Conservation (phyloP, 1,284 basidiomycete species). For the Sporisorium reilianum region DNA sequence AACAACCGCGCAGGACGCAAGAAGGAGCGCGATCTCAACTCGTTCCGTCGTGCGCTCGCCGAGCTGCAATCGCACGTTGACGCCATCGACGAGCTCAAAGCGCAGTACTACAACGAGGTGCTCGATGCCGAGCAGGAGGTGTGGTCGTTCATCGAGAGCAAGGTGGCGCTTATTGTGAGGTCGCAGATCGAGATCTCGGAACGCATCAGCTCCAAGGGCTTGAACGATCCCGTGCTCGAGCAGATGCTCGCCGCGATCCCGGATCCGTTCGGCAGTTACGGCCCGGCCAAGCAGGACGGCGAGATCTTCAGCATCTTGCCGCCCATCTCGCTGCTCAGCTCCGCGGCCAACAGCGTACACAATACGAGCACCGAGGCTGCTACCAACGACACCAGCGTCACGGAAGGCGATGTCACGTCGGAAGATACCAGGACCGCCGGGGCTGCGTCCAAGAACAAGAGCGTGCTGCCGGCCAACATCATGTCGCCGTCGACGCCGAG, state of each 20-base stretch:
- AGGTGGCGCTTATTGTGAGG: constrained; percentile 61
- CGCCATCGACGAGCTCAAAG: constrained; percentile 84
- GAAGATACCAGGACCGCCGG: constrained; percentile 9
- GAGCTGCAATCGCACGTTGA: constrained; percentile 89
- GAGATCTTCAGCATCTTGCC: constrained; percentile 86
- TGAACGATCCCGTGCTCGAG: constrained; percentile 84
- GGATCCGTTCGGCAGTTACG: constrained; percentile 92
- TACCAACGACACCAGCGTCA: constrained; percentile 36
- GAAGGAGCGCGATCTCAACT: constrained; percentile 75
- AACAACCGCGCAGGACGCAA: constrained; percentile 79
- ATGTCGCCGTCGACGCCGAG: constrained; percentile 54
- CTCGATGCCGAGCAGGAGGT: constrained; percentile 91
- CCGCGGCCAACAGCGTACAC: constrained; percentile 44
- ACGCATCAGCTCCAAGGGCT: constrained; percentile 87
- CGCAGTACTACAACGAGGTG: constrained; percentile 84
- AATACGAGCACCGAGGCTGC: constrained; percentile 37
- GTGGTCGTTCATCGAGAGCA: constrained; percentile 85
- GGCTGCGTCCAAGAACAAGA: constrained; percentile 8
- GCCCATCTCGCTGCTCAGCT: constrained; percentile 52
- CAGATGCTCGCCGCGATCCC: constrained; percentile 88
- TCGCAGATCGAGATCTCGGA: constrained; percentile 72
- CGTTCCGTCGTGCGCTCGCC: constrained; percentile 60
- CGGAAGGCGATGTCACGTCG: constrained; percentile 15
- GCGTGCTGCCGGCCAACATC: constrained; percentile 42
- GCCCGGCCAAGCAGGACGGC: constrained; percentile 85